Conservation (phyloP, 371 early-diverging fungal species). For the Mortierella sp. region DNA sequence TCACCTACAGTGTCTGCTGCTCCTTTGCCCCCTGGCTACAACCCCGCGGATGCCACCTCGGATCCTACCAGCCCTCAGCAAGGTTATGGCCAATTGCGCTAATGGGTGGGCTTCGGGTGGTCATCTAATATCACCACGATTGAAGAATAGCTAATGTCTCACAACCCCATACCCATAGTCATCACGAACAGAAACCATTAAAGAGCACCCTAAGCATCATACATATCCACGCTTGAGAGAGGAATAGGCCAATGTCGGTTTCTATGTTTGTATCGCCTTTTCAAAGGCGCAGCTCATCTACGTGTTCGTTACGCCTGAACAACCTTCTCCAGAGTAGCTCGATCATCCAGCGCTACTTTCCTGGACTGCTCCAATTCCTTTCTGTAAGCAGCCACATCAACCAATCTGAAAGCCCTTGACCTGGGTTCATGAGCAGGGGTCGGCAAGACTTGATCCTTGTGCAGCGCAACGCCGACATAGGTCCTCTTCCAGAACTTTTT, state of each 20-base stretch:
- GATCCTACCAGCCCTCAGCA: conserved; percentile 36
- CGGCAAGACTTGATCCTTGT: conserved; percentile 75
- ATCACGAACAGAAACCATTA: too few species aligned
- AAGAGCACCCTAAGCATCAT: too few species aligned
- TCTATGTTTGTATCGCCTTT: too few species aligned
- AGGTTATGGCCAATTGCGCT: conserved; percentile 9
- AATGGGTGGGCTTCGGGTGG: background rate
- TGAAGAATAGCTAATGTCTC: too few species aligned
- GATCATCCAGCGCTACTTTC: conserved; percentile 45
- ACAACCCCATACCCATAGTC: too few species aligned
- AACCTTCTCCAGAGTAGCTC: conserved; percentile 36
- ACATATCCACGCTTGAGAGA: too few species aligned
- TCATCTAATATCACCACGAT: too few species aligned
- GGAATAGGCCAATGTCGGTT: too few species aligned
- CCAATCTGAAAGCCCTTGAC: conserved; percentile 76
- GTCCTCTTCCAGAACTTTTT: conserved; percentile 71
- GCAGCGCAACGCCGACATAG: conserved; percentile 81
- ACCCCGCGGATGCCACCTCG: background rate
- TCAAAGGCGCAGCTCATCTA: too few species aligned
- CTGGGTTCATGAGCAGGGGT: conserved; percentile 72
- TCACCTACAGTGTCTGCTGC: conserved; percentile 23
- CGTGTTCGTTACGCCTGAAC: conserved; percentile 43
- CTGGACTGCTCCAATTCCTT: conserved; percentile 44
- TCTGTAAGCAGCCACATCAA: conserved; percentile 66
- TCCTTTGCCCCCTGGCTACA: conserved; percentile 31